These are phyloP conservation scores for Sporobolomyces pararoseus DNA, from an alignment of 768 basidiomycete genomes.

Conservation along the genomic window DNA sequence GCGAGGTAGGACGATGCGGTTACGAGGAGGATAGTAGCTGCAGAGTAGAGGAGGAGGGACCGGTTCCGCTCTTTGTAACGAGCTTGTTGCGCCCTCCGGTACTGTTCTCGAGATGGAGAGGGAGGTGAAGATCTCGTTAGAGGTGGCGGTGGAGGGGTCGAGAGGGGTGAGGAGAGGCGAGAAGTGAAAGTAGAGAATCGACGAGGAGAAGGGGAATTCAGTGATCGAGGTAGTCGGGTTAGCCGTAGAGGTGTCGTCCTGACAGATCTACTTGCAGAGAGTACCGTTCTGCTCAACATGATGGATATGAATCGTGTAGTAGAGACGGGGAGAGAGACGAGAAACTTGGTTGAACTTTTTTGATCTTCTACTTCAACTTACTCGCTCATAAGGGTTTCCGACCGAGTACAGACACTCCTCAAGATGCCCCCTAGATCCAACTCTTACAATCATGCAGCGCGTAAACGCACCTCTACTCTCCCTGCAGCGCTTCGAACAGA, in stretches of 20 bases:
- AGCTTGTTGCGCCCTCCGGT: constrained; percentile 4
- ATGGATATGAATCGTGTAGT: too few species aligned
- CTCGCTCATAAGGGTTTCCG: too few species aligned
- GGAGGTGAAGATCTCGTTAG: neutral
- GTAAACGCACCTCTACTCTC: constrained; percentile 35
- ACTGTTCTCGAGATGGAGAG: neutral
- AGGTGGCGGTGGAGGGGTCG: neutral
- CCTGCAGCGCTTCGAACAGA: constrained; percentile 33
- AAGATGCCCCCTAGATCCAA: constrained; percentile 8
- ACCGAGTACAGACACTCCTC: too few species aligned
- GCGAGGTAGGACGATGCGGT: constrained; percentile 91
- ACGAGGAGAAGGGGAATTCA: neutral
- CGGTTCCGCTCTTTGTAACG: constrained; percentile 55
- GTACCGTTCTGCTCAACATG: neutral
- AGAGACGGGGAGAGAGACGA: neutral
- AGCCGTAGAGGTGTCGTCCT: neutral
- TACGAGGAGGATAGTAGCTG: constrained; percentile 71
- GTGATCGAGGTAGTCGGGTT: neutral
- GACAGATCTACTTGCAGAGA: neutral
- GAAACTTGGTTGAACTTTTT: neutral
- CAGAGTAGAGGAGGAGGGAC: constrained; percentile 74
- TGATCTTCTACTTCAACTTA: neutral
- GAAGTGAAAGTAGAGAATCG: too few species aligned
- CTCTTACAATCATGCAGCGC: constrained; percentile 18
- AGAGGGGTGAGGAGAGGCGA: neutral